Evolutionary conservation across 306 rosid genomes (phyloP).

Genomic region (Cucumis hystrix): DNA sequence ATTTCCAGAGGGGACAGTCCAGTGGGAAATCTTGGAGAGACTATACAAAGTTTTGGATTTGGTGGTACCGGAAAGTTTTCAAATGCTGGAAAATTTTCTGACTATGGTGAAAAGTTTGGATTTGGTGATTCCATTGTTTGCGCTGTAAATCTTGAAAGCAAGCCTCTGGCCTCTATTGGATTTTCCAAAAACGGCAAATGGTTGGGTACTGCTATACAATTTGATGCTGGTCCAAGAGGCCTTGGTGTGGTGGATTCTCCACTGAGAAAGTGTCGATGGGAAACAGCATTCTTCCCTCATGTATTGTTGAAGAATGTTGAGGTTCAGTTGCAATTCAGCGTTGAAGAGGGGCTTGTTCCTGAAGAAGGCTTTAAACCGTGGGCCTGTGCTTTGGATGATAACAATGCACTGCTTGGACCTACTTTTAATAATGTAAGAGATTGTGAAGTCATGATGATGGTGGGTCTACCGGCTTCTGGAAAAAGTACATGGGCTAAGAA

Average conservation of each 20-base stretch:
- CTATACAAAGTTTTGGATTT: slow-evolving; percentile 33
- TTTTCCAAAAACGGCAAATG: slow-evolving; percentile 51
- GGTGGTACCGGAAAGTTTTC: slow-evolving; percentile 42
- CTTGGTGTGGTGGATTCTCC: slow-evolving; percentile 21
- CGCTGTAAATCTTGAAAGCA: slow-evolving; percentile 35
- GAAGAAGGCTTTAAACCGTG: slow-evolving; percentile 36
- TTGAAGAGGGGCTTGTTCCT: slow-evolving; percentile 44
- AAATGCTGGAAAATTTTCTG: slow-evolving; percentile 16
- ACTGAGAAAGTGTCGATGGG: slow-evolving; percentile 12
- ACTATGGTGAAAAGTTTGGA: slow-evolving; percentile 43
- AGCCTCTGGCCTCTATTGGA: slow-evolving; percentile 33
- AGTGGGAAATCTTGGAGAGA: slow-evolving; percentile 44
- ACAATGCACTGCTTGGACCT: slow-evolving; percentile 30
- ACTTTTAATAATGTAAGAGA: slow-evolving; percentile 12
- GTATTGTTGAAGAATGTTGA: slow-evolving; percentile 41
- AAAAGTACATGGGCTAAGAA: slow-evolving; percentile 61
- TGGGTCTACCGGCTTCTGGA: slow-evolving; percentile 48
- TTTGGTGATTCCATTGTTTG: slow-evolving; percentile 41
- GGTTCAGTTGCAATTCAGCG: slow-evolving; percentile 40
- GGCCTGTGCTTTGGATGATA: slow-evolving; percentile 31
- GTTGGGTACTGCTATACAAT: slow-evolving; percentile 25
- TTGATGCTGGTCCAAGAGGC: slow-evolving; percentile 28
- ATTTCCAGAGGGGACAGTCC: slow-evolving; percentile 34
- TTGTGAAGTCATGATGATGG: slow-evolving; percentile 53
- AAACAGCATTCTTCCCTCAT: slow-evolving; percentile 39